Percentiles rank a stretch among this genome's conserved stretches.
These are phyloP conservation scores for Eimeria maxima DNA, from an alignment of 169 alveolate genomes.

Conservation along the genomic window DNA sequence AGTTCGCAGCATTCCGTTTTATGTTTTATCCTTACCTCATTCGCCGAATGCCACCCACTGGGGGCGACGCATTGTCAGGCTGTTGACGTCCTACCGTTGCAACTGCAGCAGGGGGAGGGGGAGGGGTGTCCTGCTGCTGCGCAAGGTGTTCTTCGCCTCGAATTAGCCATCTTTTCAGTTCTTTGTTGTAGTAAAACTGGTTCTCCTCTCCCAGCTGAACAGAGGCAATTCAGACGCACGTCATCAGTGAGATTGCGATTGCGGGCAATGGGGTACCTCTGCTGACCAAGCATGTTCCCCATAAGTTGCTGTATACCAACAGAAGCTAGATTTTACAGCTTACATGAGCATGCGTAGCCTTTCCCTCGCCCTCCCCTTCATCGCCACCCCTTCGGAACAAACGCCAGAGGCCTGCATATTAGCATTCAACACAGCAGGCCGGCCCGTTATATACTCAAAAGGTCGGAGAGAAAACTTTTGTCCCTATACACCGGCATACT, in stretches of 20 bases:
- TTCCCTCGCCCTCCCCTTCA: conserved; percentile 72
- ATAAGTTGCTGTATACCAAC: background rate
- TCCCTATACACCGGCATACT: too few species aligned
- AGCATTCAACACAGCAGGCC: background rate
- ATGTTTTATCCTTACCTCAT: conserved; percentile 42
- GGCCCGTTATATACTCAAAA: background rate
- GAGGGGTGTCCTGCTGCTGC: conserved; percentile 70
- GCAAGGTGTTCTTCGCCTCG: conserved; percentile 90
- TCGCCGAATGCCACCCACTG: conserved; percentile 52
- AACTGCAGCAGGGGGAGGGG: conserved; percentile 82
- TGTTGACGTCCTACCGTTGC: conserved; percentile 6
- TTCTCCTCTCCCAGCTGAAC: conserved; percentile 93
- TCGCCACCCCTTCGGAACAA: conserved; percentile 74
- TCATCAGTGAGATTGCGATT: background rate
- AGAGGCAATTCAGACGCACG: background rate
- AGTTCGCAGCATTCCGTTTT: background rate
- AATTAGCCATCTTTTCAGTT: conserved; percentile 92
- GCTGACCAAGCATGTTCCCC: background rate
- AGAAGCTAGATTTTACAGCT: background rate
- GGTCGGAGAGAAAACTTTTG: background rate
- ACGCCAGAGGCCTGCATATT: conserved; percentile 68
- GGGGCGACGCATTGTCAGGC: background rate
- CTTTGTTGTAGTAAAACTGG: conserved; percentile 91
- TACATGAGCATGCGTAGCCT: conserved; percentile 64
- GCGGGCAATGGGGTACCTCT: background rate